Evolutionary conservation across 768 basidiomycete species (phyloP).

Genomic region (Multifurca ochricompacta): DNA sequence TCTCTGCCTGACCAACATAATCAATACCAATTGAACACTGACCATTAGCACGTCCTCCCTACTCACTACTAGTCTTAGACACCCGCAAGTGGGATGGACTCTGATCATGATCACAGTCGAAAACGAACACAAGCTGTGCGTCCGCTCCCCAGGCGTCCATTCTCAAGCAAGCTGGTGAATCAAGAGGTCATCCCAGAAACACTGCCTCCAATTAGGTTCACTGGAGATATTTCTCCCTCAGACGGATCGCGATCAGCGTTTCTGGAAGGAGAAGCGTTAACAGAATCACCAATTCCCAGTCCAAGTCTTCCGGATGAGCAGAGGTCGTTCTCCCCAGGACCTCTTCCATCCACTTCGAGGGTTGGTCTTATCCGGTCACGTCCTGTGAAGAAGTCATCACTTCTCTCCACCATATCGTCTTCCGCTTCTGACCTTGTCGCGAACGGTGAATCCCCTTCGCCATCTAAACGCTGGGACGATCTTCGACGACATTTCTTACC

Average conservation of each 20-base stretch:
- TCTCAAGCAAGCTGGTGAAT: neutral
- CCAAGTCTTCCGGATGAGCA: neutral
- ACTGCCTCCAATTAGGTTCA: neutral
- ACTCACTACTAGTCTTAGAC: too few species aligned
- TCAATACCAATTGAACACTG: too few species aligned
- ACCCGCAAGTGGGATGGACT: constrained; percentile 10
- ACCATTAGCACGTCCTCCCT: too few species aligned
- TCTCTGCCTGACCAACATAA: too few species aligned
- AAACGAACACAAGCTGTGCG: neutral
- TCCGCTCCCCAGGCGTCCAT: neutral
- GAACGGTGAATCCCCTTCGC: constrained; percentile 20
- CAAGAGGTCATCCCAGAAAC: neutral
- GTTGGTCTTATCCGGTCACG: constrained; percentile 2
- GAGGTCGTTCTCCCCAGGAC: neutral
- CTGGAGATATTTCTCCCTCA: neutral
- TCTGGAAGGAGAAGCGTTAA: neutral
- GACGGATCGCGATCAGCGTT: neutral
- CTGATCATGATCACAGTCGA: constrained; percentile 4
- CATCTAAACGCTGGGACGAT: constrained; percentile 44
- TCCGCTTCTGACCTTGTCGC: constrained; percentile 4
- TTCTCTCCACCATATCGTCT: constrained; percentile 14
- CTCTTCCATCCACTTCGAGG: neutral
- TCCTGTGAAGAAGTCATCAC: constrained; percentile 16
- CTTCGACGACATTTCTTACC: constrained; percentile 46
- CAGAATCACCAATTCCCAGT: constrained; percentile 11